Evolutionary conservation across 805 yeast genomes (phyloP), one percentile per base, ranked within the genome.

Genomic region (Lachancea thermotolerans): DNA sequence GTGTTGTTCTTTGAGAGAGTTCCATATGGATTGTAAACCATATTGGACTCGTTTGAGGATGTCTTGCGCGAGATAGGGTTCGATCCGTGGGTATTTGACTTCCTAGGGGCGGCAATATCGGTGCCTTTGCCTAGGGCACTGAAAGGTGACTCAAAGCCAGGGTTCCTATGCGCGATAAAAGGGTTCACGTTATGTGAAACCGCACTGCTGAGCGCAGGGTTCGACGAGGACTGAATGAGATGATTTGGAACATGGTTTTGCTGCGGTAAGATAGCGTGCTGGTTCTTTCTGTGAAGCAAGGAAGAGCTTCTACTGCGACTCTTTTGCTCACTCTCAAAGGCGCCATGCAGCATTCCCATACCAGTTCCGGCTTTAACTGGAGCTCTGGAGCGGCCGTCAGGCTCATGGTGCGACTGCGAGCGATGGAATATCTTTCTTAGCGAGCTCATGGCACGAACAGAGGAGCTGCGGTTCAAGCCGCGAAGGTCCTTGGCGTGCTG

Each of bases 1-100:
- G 47, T 39, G 16, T 40, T 35, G 21, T 39, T 34, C 16, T 35
- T 39, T 15, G 48, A 39, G 12, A 39, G 29, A 25, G 43, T 48
- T 1, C 87, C 88, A 57, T 78, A 82, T 1, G 88, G 88, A 54
- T 81, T 81, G 61, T 81, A 82, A 37, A 73, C 74, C 56, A 79
- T 69, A 47, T 75, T 78, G 33, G 62, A 59, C n/a, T 50, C 48
- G 28, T 52, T 50, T 37, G 52, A 41, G 18, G 45, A 45, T 2
- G 44, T 37, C 14, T 32, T 39, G 10, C 47, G 35, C 29, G 47
- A 39, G 9, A 44, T 32, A 7, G 43, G 35, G 37, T 44, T 44
- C 16, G 47, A 35, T 10, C 25, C 43, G n/a, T 35, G 18, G 35
- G 47, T 46, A 35, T 44, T 17, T 35, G 41, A 37, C 39, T 49